A percentile compares a stretch with the other conserved stretches of the same genome.
Conservation (phyloP, 2,329 filamentous ascomycete genomes). For the Leptographium galeiforme region DNA sequence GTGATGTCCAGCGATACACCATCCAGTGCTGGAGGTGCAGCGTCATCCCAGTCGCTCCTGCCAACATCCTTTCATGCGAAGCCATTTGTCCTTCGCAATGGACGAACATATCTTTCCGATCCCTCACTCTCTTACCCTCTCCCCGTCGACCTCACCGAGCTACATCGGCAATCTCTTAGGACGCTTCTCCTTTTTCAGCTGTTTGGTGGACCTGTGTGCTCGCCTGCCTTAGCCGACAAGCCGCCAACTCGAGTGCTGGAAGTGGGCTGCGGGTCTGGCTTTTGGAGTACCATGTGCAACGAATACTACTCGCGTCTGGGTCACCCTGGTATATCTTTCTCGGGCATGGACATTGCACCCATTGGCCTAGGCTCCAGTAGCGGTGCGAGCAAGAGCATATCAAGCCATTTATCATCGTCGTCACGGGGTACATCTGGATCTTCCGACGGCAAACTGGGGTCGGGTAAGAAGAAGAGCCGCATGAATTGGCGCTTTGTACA, state of each 20-base stretch:
- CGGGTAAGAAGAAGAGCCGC: slow-evolving; percentile 34
- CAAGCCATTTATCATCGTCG: background rate
- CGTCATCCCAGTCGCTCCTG: slow-evolving; percentile 14
- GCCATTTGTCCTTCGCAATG: slow-evolving; percentile 60
- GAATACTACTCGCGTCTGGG: slow-evolving; percentile 58
- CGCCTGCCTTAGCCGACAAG: slow-evolving; percentile 48
- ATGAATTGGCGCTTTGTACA: slow-evolving; percentile 84
- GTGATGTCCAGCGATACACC: slow-evolving; percentile 36
- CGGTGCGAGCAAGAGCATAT: background rate
- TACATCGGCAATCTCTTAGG: slow-evolving; percentile 75
- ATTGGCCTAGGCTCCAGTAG: slow-evolving; percentile 14
- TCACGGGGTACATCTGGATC: background rate
- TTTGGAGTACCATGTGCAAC: slow-evolving; percentile 85
- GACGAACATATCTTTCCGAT: slow-evolving; percentile 72
- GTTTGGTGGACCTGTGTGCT: slow-evolving; percentile 68
- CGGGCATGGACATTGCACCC: slow-evolving; percentile 69
- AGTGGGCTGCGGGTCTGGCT: slow-evolving; percentile 72
- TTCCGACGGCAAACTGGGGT: background rate
- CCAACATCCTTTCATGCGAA: slow-evolving; percentile 19
- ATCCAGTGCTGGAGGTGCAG: slow-evolving; percentile 25
- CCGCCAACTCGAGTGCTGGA: slow-evolving; percentile 72
- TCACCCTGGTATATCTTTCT: slow-evolving; percentile 59
- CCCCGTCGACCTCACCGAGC: slow-evolving; percentile 68
- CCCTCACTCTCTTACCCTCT: slow-evolving; percentile 63
- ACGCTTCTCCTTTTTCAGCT: slow-evolving; percentile 71